Evolutionary conservation across 345 rosid species (phyloP), one percentile per base, ranked within the genome.

Genomic region (Citrus cavaleriei): DNA sequence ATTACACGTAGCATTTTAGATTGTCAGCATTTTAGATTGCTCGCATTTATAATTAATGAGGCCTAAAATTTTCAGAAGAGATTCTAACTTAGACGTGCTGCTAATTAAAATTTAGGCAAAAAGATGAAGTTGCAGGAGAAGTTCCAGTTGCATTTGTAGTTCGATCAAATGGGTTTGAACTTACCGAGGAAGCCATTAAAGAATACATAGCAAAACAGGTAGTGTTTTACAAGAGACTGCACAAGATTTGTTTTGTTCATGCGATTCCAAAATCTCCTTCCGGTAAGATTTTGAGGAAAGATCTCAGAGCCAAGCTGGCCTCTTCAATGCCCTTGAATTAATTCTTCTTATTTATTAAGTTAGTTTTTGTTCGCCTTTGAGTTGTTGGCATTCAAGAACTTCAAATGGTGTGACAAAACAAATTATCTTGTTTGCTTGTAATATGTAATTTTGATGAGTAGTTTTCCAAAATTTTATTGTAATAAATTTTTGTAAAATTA

Each of bases 141-240:
- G 95, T 95, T 61, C 97, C 98, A 0, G 98, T 95, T 28, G 98
- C 98, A 5, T 95, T 92, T 65, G 98, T 95, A 67, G 98, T 95
- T 42, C 83, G 83, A 49, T 85, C 97, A 18, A 84, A 86, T 40
- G 98, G 89, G 6, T 78, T 81, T 27, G 86, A 90, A 12, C 86
- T 92, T 27, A 84, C 86, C 0, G 98, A 93, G 82, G 92, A 91
- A 30, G 89, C 85, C 1, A 80, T 93, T 0, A 95, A 93, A 85
- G 94, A 93, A 61, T 89, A 83, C 85, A 83, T 95, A 18, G 82
- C 98, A 27, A 93, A 90, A 78, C 98, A 93, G 95, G 98, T 95
- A 76, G 96, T 95, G 54, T 95, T 90, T 80, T 95, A 95, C 85
- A 95, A 95, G 91, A 88, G 83, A 86, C 80, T 95, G 81, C 95